phyloP scores from a whole-genome alignment of 2,329 filamentous ascomycete species.

The Epichloe sibirici region DNA sequence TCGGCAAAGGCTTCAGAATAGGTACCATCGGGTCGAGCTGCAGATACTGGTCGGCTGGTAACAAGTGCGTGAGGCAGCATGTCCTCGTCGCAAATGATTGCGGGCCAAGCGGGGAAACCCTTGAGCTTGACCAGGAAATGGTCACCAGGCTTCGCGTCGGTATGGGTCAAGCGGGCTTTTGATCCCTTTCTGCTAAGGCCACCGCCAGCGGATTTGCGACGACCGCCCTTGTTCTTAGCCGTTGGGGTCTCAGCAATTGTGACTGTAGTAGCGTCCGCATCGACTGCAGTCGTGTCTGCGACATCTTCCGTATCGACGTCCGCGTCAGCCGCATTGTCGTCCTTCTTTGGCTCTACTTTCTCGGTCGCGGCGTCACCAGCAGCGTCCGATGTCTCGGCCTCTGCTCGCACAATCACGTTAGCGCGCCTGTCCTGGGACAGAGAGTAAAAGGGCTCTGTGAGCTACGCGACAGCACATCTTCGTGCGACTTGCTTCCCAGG shows the following conservation, averaged over 20 bases:
- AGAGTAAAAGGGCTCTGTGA: not conserved
- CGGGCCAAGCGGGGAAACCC: conserved; percentile 89
- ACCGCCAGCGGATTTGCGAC: conserved; percentile 63
- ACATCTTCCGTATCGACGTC: conserved; percentile 44
- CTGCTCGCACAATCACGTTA: not conserved
- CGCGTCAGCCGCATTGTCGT: conserved; percentile 16
- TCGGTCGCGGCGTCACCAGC: conserved; percentile 18
- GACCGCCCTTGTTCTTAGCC: conserved; percentile 41
- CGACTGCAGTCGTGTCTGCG: conserved; percentile 6
- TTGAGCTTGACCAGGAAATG: conserved; percentile 89
- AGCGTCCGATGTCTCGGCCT: conserved; percentile 18
- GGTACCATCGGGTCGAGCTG: conserved; percentile 67
- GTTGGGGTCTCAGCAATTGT: conserved; percentile 17
- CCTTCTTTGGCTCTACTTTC: conserved; percentile 14
- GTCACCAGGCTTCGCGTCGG: conserved; percentile 80
- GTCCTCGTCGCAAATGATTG: conserved; percentile 84
- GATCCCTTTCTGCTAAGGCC: conserved; percentile 81
- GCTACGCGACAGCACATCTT: not conserved
- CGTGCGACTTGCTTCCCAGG: not conserved
- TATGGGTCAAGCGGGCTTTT: conserved; percentile 54
- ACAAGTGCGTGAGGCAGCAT: conserved; percentile 78
- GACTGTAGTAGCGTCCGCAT: conserved; percentile 11
- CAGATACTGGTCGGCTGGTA: conserved; percentile 70
- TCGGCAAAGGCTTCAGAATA: conserved; percentile 81
- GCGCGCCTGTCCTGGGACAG: not conserved